Base-by-base conservation (phyloP, 202 grass and related monocot genomes). In the Schoenoplectus tabernaemontani region DNA sequence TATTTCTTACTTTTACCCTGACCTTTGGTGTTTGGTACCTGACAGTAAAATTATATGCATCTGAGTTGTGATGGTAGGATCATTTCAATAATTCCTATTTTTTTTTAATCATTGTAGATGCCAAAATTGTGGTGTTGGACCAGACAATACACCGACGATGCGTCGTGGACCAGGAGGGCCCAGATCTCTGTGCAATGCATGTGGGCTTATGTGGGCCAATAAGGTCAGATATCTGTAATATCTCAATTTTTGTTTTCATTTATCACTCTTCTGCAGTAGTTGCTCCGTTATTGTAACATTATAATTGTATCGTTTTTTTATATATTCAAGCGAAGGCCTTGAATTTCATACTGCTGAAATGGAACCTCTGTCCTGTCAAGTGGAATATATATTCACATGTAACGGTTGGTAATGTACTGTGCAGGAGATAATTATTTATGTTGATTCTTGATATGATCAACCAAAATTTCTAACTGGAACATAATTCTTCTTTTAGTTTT, bases 191-290 rank as follows among this genome's bases (percentile, higher is more conserved):
- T 98, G 91, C 84, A 98, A 98, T 73, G 95, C 95, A 78, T 98
- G 91, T 86, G 95, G 95, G 84, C 84, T 98, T 83, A 94, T 92
- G 91, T 98, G 95, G 91, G 91, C 95, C 43, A 98, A 94, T 81
- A 98, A 98, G 88, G 91, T 94, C 9, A n/a, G 24, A 36, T 75
- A 77, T 62, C 46, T 74, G n/a, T 10, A 32, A 4, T 74, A 30
- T 74, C 26, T 74, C 12, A 1, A 32, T n/a, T n/a, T 53, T 32
- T 74, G 17, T 33, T 9, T 73, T 48, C 22, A 16, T 48, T 44
- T 20, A 4, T 22, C 8, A 3, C 8, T 30, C 4, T 50, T 72
- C 10, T 15, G 12, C 23, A 30, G 22, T 50, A 1, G 1, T 13
- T 15, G n/a, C 20, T 47, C 41, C 26, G 7, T 48, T 43, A 23